Evolutionary conservation across 768 basidiomycete species (phyloP).

Genomic region (Hemileccinum rubropunctum): DNA sequence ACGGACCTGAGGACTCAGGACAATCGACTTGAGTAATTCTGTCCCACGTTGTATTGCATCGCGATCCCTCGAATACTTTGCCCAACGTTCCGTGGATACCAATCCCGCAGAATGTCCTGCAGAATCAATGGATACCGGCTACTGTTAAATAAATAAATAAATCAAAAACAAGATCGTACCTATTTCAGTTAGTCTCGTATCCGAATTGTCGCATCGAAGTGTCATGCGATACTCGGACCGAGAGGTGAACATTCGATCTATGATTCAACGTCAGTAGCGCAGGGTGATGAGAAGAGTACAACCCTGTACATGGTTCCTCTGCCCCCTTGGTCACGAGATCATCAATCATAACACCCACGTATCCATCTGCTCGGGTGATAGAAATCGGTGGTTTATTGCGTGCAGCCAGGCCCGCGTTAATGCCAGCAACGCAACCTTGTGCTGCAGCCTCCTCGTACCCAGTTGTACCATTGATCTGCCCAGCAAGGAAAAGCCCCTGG

Average conservation of each 20-base stretch:
- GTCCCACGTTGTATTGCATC: slow-evolving; percentile 35
- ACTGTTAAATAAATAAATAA: background rate
- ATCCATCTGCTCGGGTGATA: slow-evolving; percentile 82
- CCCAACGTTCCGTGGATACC: slow-evolving; percentile 45
- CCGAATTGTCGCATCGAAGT: slow-evolving; percentile 86
- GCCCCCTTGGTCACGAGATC: slow-evolving; percentile 86
- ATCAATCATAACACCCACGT: slow-evolving; percentile 88
- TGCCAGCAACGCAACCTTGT: slow-evolving; percentile 84
- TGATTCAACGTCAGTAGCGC: slow-evolving; percentile 2
- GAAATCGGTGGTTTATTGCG: slow-evolving; percentile 52
- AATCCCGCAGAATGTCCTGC: slow-evolving; percentile 41
- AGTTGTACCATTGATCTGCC: slow-evolving; percentile 91
- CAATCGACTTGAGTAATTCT: slow-evolving; percentile 32
- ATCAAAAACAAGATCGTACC: slow-evolving; percentile 38
- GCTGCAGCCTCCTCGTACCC: slow-evolving; percentile 95
- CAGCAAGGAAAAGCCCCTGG: slow-evolving; percentile 82
- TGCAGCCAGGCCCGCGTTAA: slow-evolving; percentile 80
- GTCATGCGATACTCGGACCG: slow-evolving; percentile 89
- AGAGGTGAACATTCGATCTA: slow-evolving; percentile 93
- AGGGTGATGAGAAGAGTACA: background rate
- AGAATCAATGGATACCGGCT: background rate
- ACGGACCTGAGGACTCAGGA: slow-evolving; percentile 43
- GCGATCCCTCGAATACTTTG: slow-evolving; percentile 31
- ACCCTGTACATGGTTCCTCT: slow-evolving; percentile 76
- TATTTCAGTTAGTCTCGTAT: slow-evolving; percentile 74